These are phyloP conservation scores for Butyriboletus appendiculatus DNA, from an alignment of 1,284 basidiomycete genomes.

Conservation along the genomic window DNA sequence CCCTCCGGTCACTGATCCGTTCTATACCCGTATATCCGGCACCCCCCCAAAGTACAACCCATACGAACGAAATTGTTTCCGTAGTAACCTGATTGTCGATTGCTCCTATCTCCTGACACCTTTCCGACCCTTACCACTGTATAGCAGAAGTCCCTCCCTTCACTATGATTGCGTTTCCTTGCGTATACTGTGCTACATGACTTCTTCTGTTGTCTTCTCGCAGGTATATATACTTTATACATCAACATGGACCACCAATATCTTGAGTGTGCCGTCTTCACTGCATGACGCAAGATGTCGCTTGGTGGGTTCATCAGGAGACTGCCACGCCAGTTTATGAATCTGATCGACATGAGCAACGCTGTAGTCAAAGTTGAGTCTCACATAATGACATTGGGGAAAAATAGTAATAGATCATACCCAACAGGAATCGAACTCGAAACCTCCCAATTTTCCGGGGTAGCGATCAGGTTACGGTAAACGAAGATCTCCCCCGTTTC, in stretches of 20 bases:
- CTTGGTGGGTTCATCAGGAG: constrained; percentile 30
- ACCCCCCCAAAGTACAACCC: constrained; percentile 38
- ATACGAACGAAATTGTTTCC: constrained; percentile 60
- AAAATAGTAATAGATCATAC: constrained; percentile 38
- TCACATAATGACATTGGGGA: neutral
- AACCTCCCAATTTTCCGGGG: constrained; percentile 49
- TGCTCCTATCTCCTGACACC: constrained; percentile 40
- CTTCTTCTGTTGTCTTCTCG: constrained; percentile 18
- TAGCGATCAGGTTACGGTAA: constrained; percentile 42
- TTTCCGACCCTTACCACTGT: constrained; percentile 55
- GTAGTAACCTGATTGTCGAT: constrained; percentile 53
- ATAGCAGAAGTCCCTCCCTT: constrained; percentile 59
- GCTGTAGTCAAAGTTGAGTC: constrained; percentile 39
- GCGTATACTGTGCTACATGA: constrained; percentile 35
- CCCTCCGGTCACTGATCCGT: constrained; percentile 41
- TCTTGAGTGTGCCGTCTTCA: constrained; percentile 80
- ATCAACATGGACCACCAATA: constrained; percentile 56
- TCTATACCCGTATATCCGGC: constrained; percentile 66
- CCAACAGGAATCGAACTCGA: constrained; percentile 45
- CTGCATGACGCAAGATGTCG: constrained; percentile 59
- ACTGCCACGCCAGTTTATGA: constrained; percentile 68
- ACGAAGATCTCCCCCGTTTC: constrained; percentile 70
- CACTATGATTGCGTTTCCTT: constrained; percentile 24
- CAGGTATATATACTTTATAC: constrained; percentile 40
- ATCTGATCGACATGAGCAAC: constrained; percentile 69